Evolutionary conservation across 192 early-diverging fungal genomes (phyloP), one percentile per base, ranked within the genome.

Genomic region (Chytriomyces sp.): DNA sequence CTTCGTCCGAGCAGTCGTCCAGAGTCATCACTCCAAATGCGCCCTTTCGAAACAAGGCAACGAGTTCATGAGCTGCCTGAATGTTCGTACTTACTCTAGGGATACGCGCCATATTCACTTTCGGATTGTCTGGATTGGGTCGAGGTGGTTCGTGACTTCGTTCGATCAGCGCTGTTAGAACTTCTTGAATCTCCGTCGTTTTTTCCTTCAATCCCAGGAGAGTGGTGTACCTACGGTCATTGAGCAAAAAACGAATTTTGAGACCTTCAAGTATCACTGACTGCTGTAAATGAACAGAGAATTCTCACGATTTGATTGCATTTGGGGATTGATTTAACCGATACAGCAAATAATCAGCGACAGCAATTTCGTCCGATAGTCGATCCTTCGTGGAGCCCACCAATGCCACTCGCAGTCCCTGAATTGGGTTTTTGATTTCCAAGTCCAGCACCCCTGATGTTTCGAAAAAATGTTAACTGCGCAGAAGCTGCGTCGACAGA

Each of bases 281-380:
- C 35, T 35, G 35, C 2, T 35, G 57, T 23, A 5, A 72, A n/a
- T 62, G 18, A 6, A 63, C 18, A 4, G 24, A 28, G 13, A 24
- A 65, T 20, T n/a, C n/a, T 65, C 50, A 20, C 59, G 18, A 66
- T 83, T 75, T 90, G 91, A 84, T 86, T 82, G 50, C 83, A 80
- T 5, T 76, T 79, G 10, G 85, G 73, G 88, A 77, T 48, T 78
- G 77, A 50, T 97, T 97, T 57, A 99, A 86, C 18, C 90, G 83
- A 82, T 91, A 97, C 0, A 99, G 82, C 20, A 99, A 84, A 75
- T 96, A 99, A 79, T 97, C 97, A 5, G 91, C 95, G 60, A 98
- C 91, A 50, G 95, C 85, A 79, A 87, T 80, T 67, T 92, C 89
- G 53, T 94, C 94, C 4, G 91, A 90, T 49, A 96, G 85, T 70